Evolutionary conservation across 2,329 filamentous ascomycete species (phyloP).

Genomic region (Ceratocystis alfenasii): DNA sequence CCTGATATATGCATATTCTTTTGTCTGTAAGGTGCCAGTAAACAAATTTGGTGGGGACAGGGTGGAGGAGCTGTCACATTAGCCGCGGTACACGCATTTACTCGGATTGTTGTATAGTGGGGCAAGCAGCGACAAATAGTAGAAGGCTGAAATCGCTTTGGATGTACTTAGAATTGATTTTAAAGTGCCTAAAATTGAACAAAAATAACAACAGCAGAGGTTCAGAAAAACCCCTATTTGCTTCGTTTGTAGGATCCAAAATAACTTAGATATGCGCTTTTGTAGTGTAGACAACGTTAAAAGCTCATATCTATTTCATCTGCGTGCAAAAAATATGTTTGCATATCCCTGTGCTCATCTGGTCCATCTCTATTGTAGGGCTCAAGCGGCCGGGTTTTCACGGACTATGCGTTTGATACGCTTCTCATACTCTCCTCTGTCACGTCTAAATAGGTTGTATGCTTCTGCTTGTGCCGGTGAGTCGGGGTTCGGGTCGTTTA

Average conservation of each 20-base stretch:
- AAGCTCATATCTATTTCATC: too few species aligned
- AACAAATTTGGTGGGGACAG: background rate
- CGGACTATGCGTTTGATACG: conserved; percentile 76
- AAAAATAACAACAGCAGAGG: background rate
- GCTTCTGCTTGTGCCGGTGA: conserved; percentile 94
- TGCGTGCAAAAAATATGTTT: too few species aligned
- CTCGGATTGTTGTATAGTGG: background rate
- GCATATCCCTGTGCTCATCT: background rate
- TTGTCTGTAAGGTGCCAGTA: background rate
- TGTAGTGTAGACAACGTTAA: background rate
- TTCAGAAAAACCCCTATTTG: background rate
- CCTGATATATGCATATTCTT: conserved; percentile 5
- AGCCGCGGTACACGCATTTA: background rate
- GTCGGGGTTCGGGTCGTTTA: conserved; percentile 94
- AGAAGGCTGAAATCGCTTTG: background rate
- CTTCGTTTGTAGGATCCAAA: background rate
- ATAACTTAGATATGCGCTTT: background rate
- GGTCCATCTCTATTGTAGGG: background rate
- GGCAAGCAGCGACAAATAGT: background rate
- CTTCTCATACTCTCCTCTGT: conserved; percentile 74
- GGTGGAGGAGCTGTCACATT: background rate
- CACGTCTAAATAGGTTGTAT: conserved; percentile 93
- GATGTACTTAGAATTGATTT: background rate
- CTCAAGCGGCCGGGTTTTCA: conserved; percentile 69
- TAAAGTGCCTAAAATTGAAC: background rate